Evolutionary conservation across 1,139 yeast genomes (phyloP).

Genomic region (Yarrowia galli): DNA sequence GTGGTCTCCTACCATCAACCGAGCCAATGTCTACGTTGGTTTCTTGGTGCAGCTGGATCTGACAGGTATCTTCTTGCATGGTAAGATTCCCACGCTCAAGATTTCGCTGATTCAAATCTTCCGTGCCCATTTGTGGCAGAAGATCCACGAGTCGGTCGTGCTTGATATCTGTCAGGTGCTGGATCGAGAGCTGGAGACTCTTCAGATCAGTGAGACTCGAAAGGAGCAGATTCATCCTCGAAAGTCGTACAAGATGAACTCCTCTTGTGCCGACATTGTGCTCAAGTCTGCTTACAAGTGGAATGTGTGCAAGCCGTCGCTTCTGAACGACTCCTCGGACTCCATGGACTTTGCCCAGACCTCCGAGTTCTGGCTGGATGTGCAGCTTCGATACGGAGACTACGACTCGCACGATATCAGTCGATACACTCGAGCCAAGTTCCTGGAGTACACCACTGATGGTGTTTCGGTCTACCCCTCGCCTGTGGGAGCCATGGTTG

Average conservation of each 20-base stretch:
- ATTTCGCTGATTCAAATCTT: conserved; percentile 95
- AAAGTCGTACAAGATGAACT: conserved; percentile 95
- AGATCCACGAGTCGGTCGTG: conserved; percentile 94
- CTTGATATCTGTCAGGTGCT: conserved; percentile 92
- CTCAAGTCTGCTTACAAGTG: conserved; percentile 78
- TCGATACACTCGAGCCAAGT: conserved; percentile 91
- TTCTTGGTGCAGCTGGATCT: conserved; percentile 94
- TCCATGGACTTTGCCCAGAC: conserved; percentile 56
- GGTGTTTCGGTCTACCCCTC: conserved; percentile 87
- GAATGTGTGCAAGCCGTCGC: conserved; percentile 85
- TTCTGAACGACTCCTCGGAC: conserved; percentile 59
- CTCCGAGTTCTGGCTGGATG: conserved; percentile 91
- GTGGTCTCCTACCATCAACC: conserved; percentile 99
- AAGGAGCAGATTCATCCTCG: conserved; percentile 96
- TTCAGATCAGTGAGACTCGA: conserved; percentile 85
- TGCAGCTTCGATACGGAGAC: conserved; percentile 94
- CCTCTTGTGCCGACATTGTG: conserved; percentile 91
- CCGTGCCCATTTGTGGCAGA: conserved; percentile 99
- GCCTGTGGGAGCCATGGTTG: conserved; percentile 90
- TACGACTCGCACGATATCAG: conserved; percentile 97
- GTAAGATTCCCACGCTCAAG: conserved; percentile 96
- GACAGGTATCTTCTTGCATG: conserved; percentile 96
- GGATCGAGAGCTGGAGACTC: conserved; percentile 83
- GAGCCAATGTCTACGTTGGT: conserved; percentile 98
- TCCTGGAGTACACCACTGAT: conserved; percentile 90